Evolutionary conservation across 345 rosid genomes (phyloP), one percentile per base, ranked within the genome.

Genomic region (Clarkia xantiana): DNA sequence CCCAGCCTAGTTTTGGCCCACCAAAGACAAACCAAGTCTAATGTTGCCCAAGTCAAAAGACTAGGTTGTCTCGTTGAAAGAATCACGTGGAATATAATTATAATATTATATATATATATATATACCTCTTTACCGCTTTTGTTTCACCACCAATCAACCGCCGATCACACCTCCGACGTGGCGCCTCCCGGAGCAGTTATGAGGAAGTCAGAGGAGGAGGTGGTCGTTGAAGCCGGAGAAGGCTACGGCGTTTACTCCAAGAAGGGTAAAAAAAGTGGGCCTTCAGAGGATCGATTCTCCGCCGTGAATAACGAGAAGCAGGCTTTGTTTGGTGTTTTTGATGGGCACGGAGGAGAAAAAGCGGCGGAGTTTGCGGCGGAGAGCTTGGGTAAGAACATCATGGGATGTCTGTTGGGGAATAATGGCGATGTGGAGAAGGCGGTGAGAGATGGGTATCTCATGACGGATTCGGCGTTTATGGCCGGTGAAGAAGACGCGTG

Each of bases 311-410:
- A 70, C 6, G 67, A 29, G 36, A 29, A 57, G 48, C 70, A 85
- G 88, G 95, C 88, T 44, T 62, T 86, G 43, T 90, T 80, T 51
- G 91, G 95, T 23, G 71, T 90, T 14, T 90, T 75, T 41, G 97
- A 90, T 60, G 97, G 97, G 45, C 95, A 85, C 15, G 91, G 95
- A 47, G 94, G 95, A 41, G 67, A 68, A 1, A 71, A 81, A 57
- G 97, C 95, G 14, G 84, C 95, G 10, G 90, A 79, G 49, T 90
- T 77, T 11, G 91, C 82, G 0, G 86, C 94, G 8, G 53, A 70
- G 44, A 72, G 83, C 44, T 66, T 90, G 54, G 65, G 62, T 9
- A 73, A 72, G 58, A 81, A 81, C 58, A 74, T 79, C 12, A 38
- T 59, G 47, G 63, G 51, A 9, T 79, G 64, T 29, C 9, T 29